Conservation (phyloP, 495 filamentous ascomycete species). For the Penicillium tannophilum region DNA sequence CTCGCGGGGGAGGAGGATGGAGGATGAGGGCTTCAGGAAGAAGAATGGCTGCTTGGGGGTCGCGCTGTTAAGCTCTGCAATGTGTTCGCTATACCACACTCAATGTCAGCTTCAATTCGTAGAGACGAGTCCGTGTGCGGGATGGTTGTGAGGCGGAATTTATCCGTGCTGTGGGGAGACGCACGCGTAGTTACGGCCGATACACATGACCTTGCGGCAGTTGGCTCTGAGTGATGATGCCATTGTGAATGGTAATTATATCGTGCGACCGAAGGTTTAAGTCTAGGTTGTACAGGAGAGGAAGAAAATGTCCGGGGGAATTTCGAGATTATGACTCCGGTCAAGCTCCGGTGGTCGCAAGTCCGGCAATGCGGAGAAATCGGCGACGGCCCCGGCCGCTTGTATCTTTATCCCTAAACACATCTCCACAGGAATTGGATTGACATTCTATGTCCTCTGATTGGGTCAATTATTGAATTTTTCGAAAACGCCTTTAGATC, state of each 20-base stretch:
- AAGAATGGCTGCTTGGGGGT: slow-evolving; percentile 93
- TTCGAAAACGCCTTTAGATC: not conserved
- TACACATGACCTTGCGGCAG: slow-evolving; percentile 89
- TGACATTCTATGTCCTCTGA: not conserved
- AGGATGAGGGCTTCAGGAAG: slow-evolving; percentile 91
- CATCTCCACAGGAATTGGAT: not conserved
- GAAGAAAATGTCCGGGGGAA: slow-evolving; percentile 2
- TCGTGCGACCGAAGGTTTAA: not conserved
- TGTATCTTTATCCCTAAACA: slow-evolving; percentile 17
- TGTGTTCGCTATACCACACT: slow-evolving; percentile 71
- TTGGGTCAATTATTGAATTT: not conserved
- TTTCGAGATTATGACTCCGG: slow-evolving; percentile 9
- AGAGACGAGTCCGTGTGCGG: not conserved
- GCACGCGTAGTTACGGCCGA: slow-evolving; percentile 96
- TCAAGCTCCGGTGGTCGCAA: slow-evolving; percentile 14
- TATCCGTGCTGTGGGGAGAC: slow-evolving; percentile 26
- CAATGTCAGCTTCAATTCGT: slow-evolving; percentile 1
- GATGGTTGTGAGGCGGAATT: not conserved
- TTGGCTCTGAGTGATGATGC: slow-evolving; percentile 52
- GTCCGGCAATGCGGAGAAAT: slow-evolving; percentile 20
- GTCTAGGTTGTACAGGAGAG: not conserved
- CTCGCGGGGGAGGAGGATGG: slow-evolving; percentile 73
- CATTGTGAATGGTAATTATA: slow-evolving; percentile 26
- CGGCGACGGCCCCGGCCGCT: slow-evolving; percentile 12
- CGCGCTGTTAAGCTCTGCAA: slow-evolving; percentile 84